Base-by-base conservation (phyloP, 495 filamentous ascomycete genomes). In the Daldinia vernicosa region DNA sequence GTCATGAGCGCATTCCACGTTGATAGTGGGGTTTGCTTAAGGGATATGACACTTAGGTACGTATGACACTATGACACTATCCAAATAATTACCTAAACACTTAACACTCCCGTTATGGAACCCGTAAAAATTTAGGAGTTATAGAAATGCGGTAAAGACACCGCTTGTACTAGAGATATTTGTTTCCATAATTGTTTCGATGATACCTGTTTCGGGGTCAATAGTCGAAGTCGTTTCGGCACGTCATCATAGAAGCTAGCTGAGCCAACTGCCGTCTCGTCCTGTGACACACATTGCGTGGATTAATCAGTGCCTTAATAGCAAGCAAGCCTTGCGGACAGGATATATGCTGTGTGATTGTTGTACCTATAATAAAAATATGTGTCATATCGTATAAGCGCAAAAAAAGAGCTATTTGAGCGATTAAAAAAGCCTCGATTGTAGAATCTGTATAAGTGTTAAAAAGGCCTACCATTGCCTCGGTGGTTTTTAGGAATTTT, bases 401-500 rank as follows among this genome's bases (percentile, higher is more conserved):
- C 61, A 65, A 64, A 45, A 37, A 11, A 50, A 32, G 37, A 32
- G 37, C 47, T 45, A 70, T 50, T 57, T 71, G 68, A 66, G 68
- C 68, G 52, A 71, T 65, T 63, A 67, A 72, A 67, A 64, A 54
- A 4, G 19, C 15, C 27, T 35, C 28, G 17, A 47, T 39, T 43
- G 58, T 58, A 8, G 50, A 71, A 60, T 17, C 33, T 28, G 9
- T 52, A 43, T 53, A 9, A 19, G 32, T 55, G 14, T 35, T 40
- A 60, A 39, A 61, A 59, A 43, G 35, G 53, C 64, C 24, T 33
- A 32, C 63, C 63, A 68, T 68, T 61, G 65, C 70, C 70, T 72
- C 70, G 70, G 70, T 61, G 60, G 39, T 72, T 60, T 72, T 68
- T 61, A 53, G 55, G 64, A 57, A 57, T 26, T 68, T 60, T 72